Conservation (phyloP, 108 stramenopile species). For the Aureococcus anophagefferens region DNA sequence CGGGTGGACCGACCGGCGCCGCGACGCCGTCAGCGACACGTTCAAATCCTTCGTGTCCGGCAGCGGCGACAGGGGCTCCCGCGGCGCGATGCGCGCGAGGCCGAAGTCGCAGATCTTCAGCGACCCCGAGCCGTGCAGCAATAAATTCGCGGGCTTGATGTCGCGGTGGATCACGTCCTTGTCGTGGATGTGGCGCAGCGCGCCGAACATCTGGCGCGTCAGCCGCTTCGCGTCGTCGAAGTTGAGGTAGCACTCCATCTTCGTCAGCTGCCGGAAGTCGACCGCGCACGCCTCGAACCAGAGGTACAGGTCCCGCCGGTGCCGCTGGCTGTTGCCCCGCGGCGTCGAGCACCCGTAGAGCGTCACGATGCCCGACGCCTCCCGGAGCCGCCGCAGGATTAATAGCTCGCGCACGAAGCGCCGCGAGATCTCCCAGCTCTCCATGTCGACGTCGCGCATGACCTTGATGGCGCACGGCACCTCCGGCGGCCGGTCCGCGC, state of each 20-base stretch:
- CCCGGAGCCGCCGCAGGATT: background rate
- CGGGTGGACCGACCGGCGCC: too few relatives aligned
- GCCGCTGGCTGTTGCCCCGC: background rate
- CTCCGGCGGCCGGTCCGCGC: too few relatives aligned
- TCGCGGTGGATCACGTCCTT: background rate
- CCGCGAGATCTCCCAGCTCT: background rate
- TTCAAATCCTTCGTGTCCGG: too few relatives aligned
- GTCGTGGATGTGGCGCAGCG: background rate
- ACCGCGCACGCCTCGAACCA: slow-evolving; percentile 2
- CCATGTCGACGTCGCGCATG: background rate
- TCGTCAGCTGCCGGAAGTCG: background rate
- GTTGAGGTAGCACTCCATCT: background rate
- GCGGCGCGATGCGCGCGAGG: background rate
- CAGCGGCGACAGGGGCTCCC: background rate
- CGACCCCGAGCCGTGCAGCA: background rate
- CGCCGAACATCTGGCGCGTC: background rate
- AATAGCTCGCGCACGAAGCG: background rate
- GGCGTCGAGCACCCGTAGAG: background rate
- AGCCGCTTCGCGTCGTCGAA: background rate
- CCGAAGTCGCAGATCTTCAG: slow-evolving; percentile 1
- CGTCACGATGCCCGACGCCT: background rate
- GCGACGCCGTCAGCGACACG: too few relatives aligned
- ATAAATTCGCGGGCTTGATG: slow-evolving; percentile 1
- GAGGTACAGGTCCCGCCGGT: background rate
- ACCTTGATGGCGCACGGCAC: background rate